A percentile compares a stretch with the other conserved stretches of the same genome.
Evolutionary conservation across 169 alveolate genomes (phyloP).

Genomic region (Perkinsus olseni): DNA sequence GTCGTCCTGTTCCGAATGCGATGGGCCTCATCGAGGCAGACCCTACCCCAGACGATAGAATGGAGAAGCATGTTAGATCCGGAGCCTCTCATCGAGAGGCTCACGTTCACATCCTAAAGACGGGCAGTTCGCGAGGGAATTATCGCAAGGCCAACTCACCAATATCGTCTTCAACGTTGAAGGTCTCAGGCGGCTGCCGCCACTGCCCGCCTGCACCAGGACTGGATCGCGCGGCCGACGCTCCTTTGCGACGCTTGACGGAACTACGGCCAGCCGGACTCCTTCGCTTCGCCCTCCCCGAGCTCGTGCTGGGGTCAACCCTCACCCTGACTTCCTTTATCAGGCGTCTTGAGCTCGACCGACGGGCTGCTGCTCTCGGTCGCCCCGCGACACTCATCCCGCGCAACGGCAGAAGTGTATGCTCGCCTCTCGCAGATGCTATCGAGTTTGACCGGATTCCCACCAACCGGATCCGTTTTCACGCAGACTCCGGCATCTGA

Average conservation of each 20-base stretch:
- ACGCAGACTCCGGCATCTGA: not conserved
- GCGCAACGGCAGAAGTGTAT: too few relatives aligned
- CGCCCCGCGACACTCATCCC: too few relatives aligned
- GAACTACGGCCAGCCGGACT: not conserved
- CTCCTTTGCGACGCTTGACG: not conserved
- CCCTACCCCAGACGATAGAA: conserved; percentile 58
- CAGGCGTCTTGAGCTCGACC: not conserved
- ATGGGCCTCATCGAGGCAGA: conserved; percentile 92
- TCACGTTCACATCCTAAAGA: not conserved
- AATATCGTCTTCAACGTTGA: not conserved
- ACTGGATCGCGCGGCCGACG: not conserved
- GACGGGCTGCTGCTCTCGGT: not conserved
- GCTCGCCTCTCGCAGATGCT: too few relatives aligned
- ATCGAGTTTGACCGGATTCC: too few relatives aligned
- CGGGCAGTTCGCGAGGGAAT: not conserved
- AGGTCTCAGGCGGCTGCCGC: not conserved
- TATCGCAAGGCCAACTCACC: not conserved
- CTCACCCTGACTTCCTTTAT: not conserved
- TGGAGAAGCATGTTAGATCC: conserved; percentile 22
- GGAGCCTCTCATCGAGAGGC: not conserved
- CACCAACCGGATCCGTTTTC: not conserved
- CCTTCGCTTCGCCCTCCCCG: not conserved
- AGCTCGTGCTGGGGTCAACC: not conserved
- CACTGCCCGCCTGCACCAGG: not conserved
- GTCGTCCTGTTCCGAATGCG: conserved; percentile 81